These are phyloP conservation scores for Phytophthora palmivora DNA, from an alignment of 352 stramenopile species.

Conservation along the genomic window DNA sequence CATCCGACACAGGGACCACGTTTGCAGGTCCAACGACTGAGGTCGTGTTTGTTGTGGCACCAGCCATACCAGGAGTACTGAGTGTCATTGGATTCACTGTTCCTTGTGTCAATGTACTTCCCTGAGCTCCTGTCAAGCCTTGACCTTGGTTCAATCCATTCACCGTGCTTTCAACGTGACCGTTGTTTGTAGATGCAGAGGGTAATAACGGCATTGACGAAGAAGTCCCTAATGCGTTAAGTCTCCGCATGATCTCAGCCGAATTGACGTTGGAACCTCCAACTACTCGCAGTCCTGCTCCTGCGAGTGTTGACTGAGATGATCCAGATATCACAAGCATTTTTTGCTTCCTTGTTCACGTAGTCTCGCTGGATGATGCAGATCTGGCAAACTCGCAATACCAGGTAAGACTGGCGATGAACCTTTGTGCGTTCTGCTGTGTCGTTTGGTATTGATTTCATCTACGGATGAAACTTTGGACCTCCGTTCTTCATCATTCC, in stretches of 20 bases:
- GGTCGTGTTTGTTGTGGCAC: not conserved
- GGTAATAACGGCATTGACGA: conserved; percentile 40
- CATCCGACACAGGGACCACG: conserved; percentile 42
- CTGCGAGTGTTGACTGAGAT: conserved; percentile 7
- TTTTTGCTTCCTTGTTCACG: conserved; percentile 12
- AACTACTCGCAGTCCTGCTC: conserved; percentile 11
- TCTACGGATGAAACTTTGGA: conserved; percentile 8
- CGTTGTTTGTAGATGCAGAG: conserved; percentile 14
- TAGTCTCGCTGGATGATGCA: conserved; percentile 21
- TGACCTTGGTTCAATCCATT: not conserved
- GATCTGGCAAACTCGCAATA: conserved; percentile 50
- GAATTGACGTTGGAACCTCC: conserved; percentile 39
- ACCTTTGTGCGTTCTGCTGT: conserved; percentile 16
- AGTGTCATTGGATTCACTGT: not conserved
- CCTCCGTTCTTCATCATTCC: not conserved
- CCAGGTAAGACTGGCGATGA: conserved; percentile 24
- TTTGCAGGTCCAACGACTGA: not conserved
- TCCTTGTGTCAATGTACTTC: not conserved
- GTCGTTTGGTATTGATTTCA: not conserved
- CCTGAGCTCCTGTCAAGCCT: conserved; percentile 1
- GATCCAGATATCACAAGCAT: conserved; percentile 6
- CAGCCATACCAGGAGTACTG: conserved; percentile 1
- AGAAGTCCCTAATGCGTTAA: conserved; percentile 61
- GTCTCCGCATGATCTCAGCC: conserved; percentile 57
- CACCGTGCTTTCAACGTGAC: conserved; percentile 8